Base-by-base conservation (phyloP, 2,329 filamentous ascomycete genomes). In the Neonectria hederae region DNA sequence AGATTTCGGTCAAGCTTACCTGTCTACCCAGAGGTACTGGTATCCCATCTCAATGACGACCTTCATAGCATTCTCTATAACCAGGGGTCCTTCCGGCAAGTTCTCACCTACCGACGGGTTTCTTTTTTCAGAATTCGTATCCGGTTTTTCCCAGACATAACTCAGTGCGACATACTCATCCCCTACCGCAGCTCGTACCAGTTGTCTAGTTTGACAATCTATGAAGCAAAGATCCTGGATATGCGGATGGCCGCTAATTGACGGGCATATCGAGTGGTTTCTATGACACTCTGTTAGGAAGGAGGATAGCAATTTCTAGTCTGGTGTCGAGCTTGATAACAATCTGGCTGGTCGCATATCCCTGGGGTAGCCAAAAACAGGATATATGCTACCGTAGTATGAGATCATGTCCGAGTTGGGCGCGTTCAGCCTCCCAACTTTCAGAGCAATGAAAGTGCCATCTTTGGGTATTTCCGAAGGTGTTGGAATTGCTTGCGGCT, bases 21-120 rank as follows among this genome's bases (percentile, higher is more conserved):
- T 35, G 22, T 64, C 62, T 19, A 64, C 62, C 56, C 56, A 64
- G 2, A 61, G 21, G 30, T 64, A 56, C 2, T 30, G 35, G n/a
- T 55, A 40, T 4, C 38, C 57, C 26, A 61, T 26, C 24, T 28
- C n/a, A 24, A 22, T 32, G 7, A 61, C 57, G 22, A 54, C 56
- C 9, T 26, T 21, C 19, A 64, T 60, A 1, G 56, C 51, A 55
- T 60, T 51, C 17, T 60, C 43, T 1, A 64, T 32, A 9, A 59
- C 60, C 6, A n/a, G 14, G 9, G 54, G 54, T 1, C 42, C 43
- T 22, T 38, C 13, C 10, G 38, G 30, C 4, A 63, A 17, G 6
- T 59, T 40, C 13, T 22, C 32, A 10, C 17, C 49, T 10, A 17
- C 2, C 5, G 45, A 3, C 4, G 35, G 11, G 22, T 17, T 52